Evolutionary conservation across 1,139 yeast genomes (phyloP), one percentile per base, ranked within the genome.

Genomic region (Spathaspora sp.): DNA sequence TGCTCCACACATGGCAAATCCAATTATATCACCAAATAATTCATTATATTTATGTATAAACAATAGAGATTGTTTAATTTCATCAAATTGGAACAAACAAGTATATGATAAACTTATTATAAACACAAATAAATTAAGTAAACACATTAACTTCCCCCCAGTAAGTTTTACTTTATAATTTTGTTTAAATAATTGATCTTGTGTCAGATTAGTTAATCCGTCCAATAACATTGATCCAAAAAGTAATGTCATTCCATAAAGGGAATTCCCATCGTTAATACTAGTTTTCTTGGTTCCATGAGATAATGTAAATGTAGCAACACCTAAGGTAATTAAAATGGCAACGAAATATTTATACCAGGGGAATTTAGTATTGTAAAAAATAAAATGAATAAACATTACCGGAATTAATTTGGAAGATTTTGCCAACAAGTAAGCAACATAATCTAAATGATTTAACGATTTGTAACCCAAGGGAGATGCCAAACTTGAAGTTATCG

Each of bases 361-460:
- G 0, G 97, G 93, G 63, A 89, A 93, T 47, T 68, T 70, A 6
- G 89, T 81, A 37, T 86, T 76, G 66, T 90, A 93, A 20, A 88
- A 61, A n/a, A 83, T 56, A 51, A 85, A 68, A 59, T 90, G 97
- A 2, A 93, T 86, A 31, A 88, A 64, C 86, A 93, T 84, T 20
- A 91, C 96, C 0, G 99, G 99, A 29, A 93, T 81, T 62, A 93
- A 76, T 60, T 93, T 93, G 63, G 99, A 93, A 43, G 96, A 86
- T 63, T 93, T 93, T 36, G 97, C 96, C 51, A 93, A 75, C 54
- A 93, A 76, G 56, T 81, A 85, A 0, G 95, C 86, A 59, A 93
- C 72, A 61, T 89, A 93, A 61, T 89, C 96, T 39, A 93, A 95
- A 60, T 93, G 89, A 44, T 78, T 74, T 51, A 93, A 71, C 10